Evolutionary conservation across 2,329 filamentous ascomycete genomes (phyloP).

Genomic region (Colletotrichum sp.): DNA sequence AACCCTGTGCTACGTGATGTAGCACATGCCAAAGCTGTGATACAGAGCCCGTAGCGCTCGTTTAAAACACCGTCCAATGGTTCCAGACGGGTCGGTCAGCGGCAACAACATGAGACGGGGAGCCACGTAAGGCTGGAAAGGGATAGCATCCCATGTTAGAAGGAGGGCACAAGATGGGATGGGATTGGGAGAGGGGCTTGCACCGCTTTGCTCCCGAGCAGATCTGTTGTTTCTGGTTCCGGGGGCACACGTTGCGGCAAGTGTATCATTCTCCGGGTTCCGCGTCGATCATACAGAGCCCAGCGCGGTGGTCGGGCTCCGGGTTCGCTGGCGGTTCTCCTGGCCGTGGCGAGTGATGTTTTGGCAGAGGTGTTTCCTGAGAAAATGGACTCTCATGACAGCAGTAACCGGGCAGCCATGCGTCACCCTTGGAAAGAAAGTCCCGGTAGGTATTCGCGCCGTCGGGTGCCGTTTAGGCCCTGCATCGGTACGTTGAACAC

Average conservation of each 20-base stretch:
- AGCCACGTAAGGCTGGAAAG: not conserved
- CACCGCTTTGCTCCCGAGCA: not conserved
- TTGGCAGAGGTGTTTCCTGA: not conserved
- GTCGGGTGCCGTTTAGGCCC: not conserved
- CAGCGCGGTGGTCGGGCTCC: not conserved
- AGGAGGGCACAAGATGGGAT: not conserved
- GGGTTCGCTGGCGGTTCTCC: not conserved
- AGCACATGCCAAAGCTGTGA: not conserved
- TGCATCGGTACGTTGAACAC: not conserved
- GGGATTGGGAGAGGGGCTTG: not conserved
- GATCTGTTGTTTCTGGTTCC: not conserved
- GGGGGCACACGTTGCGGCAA: constrained; percentile 2
- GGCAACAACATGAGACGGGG: constrained; percentile 8
- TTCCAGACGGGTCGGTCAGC: not conserved
- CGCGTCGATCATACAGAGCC: constrained; percentile 17
- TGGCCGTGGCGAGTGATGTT: not conserved
- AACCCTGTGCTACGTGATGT: not conserved
- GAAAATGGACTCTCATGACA: not conserved
- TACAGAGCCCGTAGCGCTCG: not conserved
- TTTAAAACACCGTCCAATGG: not conserved
- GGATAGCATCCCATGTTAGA: not conserved
- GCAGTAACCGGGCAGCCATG: not conserved
- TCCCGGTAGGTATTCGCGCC: not conserved
- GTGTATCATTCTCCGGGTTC: constrained; percentile 16
- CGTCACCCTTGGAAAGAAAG: not conserved